These are phyloP conservation scores for Spiromastix sp. DNA, from an alignment of 2,329 filamentous ascomycete genomes.

Conservation along the genomic window DNA sequence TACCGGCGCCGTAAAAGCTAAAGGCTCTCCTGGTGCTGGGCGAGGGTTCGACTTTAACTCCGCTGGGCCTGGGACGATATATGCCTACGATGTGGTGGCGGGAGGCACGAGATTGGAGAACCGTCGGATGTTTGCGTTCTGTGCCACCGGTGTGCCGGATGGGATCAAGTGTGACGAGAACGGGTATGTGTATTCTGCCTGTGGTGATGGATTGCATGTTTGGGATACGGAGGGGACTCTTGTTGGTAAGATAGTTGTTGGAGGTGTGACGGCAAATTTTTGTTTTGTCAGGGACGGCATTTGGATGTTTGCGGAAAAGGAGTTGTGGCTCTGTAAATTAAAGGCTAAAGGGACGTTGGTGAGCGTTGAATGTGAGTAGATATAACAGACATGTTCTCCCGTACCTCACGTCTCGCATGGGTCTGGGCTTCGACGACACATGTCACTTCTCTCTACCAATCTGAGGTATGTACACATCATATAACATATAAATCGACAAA, in stretches of 20 bases:
- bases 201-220: constrained; percentile 44
- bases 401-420: too few relatives aligned
- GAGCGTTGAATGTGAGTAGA: constrained; percentile 7
- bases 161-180: constrained; percentile 39
- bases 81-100: constrained; percentile 32
- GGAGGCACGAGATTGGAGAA: constrained; percentile 37
- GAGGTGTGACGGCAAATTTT: constrained; percentile 38
- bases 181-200: constrained; percentile 47
- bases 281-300: constrained; percentile 28
- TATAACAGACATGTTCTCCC: too few relatives aligned
- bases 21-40: constrained; percentile 11
- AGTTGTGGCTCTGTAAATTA: constrained; percentile 9
- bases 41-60: constrained; percentile 10
- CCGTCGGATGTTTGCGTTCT: constrained; percentile 43
- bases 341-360: constrained; percentile 11
- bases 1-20: constrained; percentile 22
- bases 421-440: too few relatives aligned
- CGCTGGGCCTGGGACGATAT: constrained; percentile 17
- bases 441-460: too few relatives aligned
- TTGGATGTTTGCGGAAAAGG: constrained; percentile 12
- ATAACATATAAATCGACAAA: constrained; percentile 1
- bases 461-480: too few relatives aligned
- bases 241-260: constrained; percentile 48
- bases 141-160: constrained; percentile 35
- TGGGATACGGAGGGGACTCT: constrained; percentile 40